Evolutionary conservation across 352 stramenopile genomes (phyloP).

Genomic region (Phytopythium delawarense): DNA sequence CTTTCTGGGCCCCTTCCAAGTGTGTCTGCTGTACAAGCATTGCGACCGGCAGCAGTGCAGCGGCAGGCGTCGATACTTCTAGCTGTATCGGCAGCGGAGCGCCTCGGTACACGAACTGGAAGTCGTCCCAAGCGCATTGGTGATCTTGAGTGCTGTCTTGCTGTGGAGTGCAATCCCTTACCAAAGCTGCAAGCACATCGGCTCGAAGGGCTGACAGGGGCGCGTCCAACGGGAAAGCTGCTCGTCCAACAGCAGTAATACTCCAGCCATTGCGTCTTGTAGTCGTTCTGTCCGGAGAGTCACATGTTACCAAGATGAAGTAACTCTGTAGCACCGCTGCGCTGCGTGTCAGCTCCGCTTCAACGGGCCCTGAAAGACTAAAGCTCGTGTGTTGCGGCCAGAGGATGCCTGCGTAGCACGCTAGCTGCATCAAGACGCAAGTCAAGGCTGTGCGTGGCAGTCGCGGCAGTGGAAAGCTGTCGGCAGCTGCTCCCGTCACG

Average conservation of each 20-base stretch:
- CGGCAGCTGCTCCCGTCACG: background rate
- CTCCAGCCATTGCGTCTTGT: background rate
- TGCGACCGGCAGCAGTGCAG: conserved; percentile 25
- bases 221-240: background rate
- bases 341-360: background rate
- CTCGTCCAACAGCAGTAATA: background rate
- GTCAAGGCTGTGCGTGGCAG: conserved; percentile 14
- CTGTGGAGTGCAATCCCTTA: background rate
- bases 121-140: background rate
- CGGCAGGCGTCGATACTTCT: conserved; percentile 16
- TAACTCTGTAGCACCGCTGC: background rate
- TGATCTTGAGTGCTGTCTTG: background rate
- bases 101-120: conserved; percentile 32
- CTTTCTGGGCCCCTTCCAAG: background rate
- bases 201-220: background rate
- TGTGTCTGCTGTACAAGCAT: conserved; percentile 7
- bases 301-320: background rate
- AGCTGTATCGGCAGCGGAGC: conserved; percentile 14
- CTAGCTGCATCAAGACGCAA: conserved; percentile 26
- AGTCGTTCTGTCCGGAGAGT: background rate
- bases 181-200: background rate
- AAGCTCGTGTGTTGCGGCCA: background rate
- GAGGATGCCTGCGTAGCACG: conserved; percentile 8
- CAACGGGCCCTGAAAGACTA: background rate
- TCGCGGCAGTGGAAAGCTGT: background rate